phyloP scores from a whole-genome alignment of 2,329 filamentous ascomycete species.

The Fusarium sp. region DNA sequence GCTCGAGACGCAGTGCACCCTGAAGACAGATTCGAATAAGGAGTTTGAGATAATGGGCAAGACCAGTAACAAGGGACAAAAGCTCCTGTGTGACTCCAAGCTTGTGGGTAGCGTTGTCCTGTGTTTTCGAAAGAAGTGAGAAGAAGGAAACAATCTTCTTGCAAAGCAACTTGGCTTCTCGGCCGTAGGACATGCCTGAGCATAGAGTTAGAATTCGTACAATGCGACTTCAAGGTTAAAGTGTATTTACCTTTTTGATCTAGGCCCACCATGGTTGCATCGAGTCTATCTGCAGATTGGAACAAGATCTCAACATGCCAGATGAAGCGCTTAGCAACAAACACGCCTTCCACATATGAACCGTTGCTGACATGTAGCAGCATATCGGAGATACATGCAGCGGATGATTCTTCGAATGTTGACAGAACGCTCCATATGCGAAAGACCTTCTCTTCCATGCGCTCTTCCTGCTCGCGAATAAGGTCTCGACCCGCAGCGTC shows the following conservation, averaged over 20 bases:
- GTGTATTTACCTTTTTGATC: conserved; percentile 77
- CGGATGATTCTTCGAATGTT: conserved; percentile 96
- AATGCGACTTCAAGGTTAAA: background rate
- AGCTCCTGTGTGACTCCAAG: conserved; percentile 97
- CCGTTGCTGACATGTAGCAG: conserved; percentile 98
- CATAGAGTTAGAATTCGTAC: conserved; percentile 26
- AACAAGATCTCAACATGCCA: conserved; percentile 96
- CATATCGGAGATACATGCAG: conserved; percentile 99
- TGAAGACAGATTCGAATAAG: conserved; percentile 97
- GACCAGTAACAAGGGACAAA: conserved; percentile 94
- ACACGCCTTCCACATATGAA: conserved; percentile 92
- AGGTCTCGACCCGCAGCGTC: conserved; percentile 75
- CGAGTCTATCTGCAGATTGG: conserved; percentile 85
- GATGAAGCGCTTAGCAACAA: conserved; percentile 96
- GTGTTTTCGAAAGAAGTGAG: conserved; percentile 91
- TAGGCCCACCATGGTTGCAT: conserved; percentile 74
- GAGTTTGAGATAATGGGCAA: conserved; percentile 97
- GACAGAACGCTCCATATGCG: conserved; percentile 98
- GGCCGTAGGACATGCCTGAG: conserved; percentile 85
- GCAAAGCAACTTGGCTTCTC: conserved; percentile 98
- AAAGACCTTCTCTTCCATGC: conserved; percentile 97
- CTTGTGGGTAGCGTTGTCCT: conserved; percentile 89
- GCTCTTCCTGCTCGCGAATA: conserved; percentile 88
- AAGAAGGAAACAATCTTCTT: conserved; percentile 99
- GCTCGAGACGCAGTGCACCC: conserved; percentile 89